Base-by-base conservation (phyloP, 108 stramenopile species). In the Skeletonema costatum region DNA sequence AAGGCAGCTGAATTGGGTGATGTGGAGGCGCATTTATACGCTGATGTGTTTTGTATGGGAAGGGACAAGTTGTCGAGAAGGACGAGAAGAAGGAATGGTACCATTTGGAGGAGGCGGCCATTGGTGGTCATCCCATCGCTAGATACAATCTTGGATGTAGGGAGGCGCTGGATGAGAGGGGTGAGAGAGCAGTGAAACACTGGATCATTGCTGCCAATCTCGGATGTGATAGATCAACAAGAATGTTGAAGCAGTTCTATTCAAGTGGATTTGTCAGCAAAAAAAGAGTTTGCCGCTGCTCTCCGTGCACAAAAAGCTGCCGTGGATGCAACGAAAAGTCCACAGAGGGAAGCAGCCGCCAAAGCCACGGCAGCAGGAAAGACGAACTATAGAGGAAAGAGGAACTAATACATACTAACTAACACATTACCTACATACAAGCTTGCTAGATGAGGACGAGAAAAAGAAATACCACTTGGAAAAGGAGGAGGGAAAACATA, bases 1-100 rank as follows among this genome's bases (percentile, higher is more conserved):
- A 61, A 61, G 32, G 60, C 60, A 61, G 60, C n/a, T 61, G 60
- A 33, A 16, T 61, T 61, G 60, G 60, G 60, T 3, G 60, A 61
- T 33, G 11, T 6, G 4, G 16, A 61, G n/a, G 60, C 60, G 1
- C 60, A 61, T 61, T 61, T 6, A 17, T 16, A 9, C 10, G 0
- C n/a, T 61, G 1, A 8, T 5, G 16, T 0, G 12, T 3, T 3
- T 19, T 61, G 60, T 61, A 61, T 33, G 3, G 32, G 11, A 16
- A 33, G 10, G 60, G 60, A 33, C 14, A 16, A 61, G 14, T 12
- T 31, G 60, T 17, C n/a, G 60, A 61, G 30, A 61, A 33, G 19
- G 32, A 61, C 11, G 32, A 31, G 60, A 61, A 61, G 3, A 61
- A 61, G 44, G 60, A 16, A 61, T 3, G 14, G 14, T 13, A 19